Percentiles rank a stretch among this genome's conserved stretches.
Conservation (phyloP, 2,329 filamentous ascomycete genomes). For the Cyanodermella asteris region DNA sequence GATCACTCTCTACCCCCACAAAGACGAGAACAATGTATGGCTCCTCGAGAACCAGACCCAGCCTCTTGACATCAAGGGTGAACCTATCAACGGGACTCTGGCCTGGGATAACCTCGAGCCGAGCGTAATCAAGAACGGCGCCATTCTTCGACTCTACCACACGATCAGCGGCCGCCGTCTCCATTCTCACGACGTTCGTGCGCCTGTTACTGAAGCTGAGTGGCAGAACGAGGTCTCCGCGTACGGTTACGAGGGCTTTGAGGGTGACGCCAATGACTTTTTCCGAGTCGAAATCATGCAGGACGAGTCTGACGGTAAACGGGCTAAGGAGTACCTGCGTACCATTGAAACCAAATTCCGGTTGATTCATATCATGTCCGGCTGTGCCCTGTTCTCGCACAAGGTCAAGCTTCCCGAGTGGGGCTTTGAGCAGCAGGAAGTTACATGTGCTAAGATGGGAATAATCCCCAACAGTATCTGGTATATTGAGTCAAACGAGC, state of each 20-base stretch:
- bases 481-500: slow-evolving; percentile 84
- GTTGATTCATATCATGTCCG: slow-evolving; percentile 89
- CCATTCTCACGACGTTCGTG: slow-evolving; percentile 86
- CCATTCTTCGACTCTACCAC: slow-evolving; percentile 68
- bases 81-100: slow-evolving; percentile 54
- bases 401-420: slow-evolving; percentile 97
- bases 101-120: slow-evolving; percentile 63
- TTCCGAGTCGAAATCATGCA: slow-evolving; percentile 93
- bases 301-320: slow-evolving; percentile 55
- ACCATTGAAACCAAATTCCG: slow-evolving; percentile 96
- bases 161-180: slow-evolving; percentile 63
- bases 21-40: slow-evolving; percentile 96
- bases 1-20: slow-evolving; percentile 94
- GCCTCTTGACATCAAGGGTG: slow-evolving; percentile 53
- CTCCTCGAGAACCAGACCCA: slow-evolving; percentile 91
- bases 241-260: slow-evolving; percentile 91
- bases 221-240: slow-evolving; percentile 95
- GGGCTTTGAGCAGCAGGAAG: slow-evolving; percentile 96
- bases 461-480: slow-evolving; percentile 91
- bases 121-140: slow-evolving; percentile 55
- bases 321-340: slow-evolving; percentile 64
- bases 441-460: slow-evolving; percentile 83
- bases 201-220: slow-evolving; percentile 65
- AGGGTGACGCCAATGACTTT: slow-evolving; percentile 87
- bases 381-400: slow-evolving; percentile 89